Evolutionary conservation across 306 rosid genomes (phyloP).

Genomic region (Acmispon strigosus): DNA sequence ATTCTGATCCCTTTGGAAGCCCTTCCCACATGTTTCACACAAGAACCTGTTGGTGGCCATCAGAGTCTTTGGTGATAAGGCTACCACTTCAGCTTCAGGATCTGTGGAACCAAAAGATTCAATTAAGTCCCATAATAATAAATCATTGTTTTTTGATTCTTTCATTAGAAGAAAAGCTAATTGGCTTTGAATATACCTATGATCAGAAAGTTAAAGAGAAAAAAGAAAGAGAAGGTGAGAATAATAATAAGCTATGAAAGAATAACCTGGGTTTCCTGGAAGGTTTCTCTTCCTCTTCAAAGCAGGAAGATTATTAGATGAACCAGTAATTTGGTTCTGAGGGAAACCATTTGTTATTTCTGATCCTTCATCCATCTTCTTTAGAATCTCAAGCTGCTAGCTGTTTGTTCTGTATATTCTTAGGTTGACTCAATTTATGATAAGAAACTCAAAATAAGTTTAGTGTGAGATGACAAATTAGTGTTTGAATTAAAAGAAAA

Average conservation of each 20-base stretch:
- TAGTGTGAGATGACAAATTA: not conserved
- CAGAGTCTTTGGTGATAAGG: slow-evolving; percentile 76
- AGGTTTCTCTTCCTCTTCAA: slow-evolving; percentile 82
- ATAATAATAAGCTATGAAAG: not conserved
- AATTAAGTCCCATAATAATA: not conserved
- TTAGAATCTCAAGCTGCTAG: slow-evolving; percentile 17
- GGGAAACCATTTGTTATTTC: slow-evolving; percentile 37
- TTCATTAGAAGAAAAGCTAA: not conserved
- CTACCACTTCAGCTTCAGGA: slow-evolving; percentile 92
- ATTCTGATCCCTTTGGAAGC: slow-evolving; percentile 86
- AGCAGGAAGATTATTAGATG: slow-evolving; percentile 39
- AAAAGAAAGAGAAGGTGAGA: not conserved
- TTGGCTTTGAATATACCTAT: slow-evolving; percentile 26
- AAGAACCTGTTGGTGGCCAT: slow-evolving; percentile 85
- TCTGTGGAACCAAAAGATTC: slow-evolving; percentile 32
- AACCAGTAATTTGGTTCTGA: slow-evolving; percentile 30
- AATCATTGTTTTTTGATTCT: not conserved
- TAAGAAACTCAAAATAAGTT: slow-evolving; percentile 30
- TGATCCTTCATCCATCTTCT: slow-evolving; percentile 47
- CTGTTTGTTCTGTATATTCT: not conserved
- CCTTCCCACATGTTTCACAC: slow-evolving; percentile 85
- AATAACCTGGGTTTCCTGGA: slow-evolving; percentile 76
- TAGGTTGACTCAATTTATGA: slow-evolving; percentile 15
- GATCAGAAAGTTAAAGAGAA: not conserved
- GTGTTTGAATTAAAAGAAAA: slow-evolving; percentile 26